Base-by-base conservation (phyloP, 1,139 yeast species). In the Eremothecium coryli region DNA sequence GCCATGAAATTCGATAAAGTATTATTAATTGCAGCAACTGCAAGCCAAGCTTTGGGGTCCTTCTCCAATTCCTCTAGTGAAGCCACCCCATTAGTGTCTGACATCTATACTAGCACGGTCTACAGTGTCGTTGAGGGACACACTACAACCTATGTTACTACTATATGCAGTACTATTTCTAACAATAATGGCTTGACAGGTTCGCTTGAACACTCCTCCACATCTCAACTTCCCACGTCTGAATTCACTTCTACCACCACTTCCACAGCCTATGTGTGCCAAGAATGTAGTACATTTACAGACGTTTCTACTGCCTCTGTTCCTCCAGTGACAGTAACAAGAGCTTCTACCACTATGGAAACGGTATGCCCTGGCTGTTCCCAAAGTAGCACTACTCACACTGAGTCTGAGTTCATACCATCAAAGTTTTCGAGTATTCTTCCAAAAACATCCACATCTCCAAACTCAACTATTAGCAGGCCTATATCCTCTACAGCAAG, bases 221-320 rank as follows among this genome's bases (percentile, higher is more conserved):
- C 30, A 10, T 4, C 21, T 20, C n/a, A 14, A 9, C 31, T 29
- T 18, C 17, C 32, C 5, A 21, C 29, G 21, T 17, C 26, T 4
- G 20, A 18, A 12, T 7, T 9, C 17, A 8, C 17, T 12, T 10
- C 23, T 10, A 23, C 26, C 10, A 27, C 20, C 16, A 17, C 17
- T 7, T 4, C 23, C 18, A 26, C 37, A 6, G 23, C 37, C 24
- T 15, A 20, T 5, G 11, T 13, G 3, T 23, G 12, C 10, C 25
- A 29, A 3, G 25, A 20, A n/a, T n/a, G n/a, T n/a, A n/a, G n/a
- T n/a, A n/a, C n/a, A n/a, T n/a, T n/a, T n/a, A n/a, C n/a, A n/a
- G n/a, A n/a, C n/a, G n/a, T n/a, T n/a, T n/a, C n/a, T n/a, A n/a
- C 15, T 21, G 20, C 27, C n/a, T 23, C 21, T 9, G 23, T 14